Conservation (phyloP, 208 protist species). For the Naegleria lovaniensis region DNA sequence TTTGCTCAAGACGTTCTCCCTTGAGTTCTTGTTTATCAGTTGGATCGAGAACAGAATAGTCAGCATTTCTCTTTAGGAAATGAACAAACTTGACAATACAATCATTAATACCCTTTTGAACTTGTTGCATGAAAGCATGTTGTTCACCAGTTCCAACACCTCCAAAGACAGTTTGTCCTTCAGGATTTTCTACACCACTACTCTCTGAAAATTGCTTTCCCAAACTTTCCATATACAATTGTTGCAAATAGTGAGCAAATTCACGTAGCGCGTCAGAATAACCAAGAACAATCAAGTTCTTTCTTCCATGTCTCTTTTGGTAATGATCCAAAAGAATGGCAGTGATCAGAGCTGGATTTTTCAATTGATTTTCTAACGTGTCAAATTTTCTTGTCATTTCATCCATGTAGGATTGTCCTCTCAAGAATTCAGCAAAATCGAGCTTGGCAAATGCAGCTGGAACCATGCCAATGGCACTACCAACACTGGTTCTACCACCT, state of each 20-base stretch:
- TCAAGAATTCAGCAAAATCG: constrained; percentile 43
- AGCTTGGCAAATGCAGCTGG: constrained; percentile 47
- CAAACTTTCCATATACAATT: constrained; percentile 48
- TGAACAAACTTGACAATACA: constrained; percentile 38
- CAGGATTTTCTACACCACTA: constrained; percentile 16
- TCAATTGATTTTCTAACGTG: not conserved
- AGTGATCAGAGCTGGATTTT: constrained; percentile 41
- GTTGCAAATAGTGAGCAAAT: constrained; percentile 46
- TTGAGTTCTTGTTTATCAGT: not conserved
- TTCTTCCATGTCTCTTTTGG: constrained; percentile 17
- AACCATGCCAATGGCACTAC: constrained; percentile 45
- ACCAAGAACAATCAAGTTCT: constrained; percentile 45
- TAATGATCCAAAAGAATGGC: constrained; percentile 34
- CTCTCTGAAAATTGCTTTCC: constrained; percentile 35
- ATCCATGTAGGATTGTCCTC: constrained; percentile 46
- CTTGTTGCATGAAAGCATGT: constrained; percentile 51
- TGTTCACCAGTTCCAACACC: constrained; percentile 47
- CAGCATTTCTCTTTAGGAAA: constrained; percentile 15
- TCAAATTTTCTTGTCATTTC: constrained; percentile 30
- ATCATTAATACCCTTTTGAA: constrained; percentile 47
- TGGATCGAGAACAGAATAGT: constrained; percentile 26
- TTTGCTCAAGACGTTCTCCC: not conserved
- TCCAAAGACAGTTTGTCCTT: constrained; percentile 41
- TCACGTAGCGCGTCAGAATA: constrained; percentile 43
- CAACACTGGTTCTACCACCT: constrained; percentile 42